phyloP scores from a whole-genome alignment of 306 rosid species.

The Prunus kanzakura region DNA sequence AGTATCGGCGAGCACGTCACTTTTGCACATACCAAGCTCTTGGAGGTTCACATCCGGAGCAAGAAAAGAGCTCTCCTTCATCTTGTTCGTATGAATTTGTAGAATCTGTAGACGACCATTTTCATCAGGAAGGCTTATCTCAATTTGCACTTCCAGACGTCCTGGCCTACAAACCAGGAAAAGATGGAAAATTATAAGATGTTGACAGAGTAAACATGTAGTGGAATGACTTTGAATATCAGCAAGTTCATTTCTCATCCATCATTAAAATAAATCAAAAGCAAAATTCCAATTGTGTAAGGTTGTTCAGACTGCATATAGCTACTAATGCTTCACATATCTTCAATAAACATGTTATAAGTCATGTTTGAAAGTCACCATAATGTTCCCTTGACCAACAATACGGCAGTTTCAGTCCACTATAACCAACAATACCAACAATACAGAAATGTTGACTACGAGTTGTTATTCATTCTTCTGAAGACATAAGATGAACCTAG shows the following conservation, averaged over 20 bases:
- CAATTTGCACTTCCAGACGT: conserved; percentile 96
- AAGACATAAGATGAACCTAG: conserved; percentile 7
- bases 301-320: conserved; percentile 13
- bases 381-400: background rate
- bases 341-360: background rate
- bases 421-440: conserved; percentile 21
- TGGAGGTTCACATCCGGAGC: conserved; percentile 87
- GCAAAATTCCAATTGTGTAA: background rate
- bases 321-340: conserved; percentile 2
- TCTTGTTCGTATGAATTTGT: conserved; percentile 93
- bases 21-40: conserved; percentile 76
- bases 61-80: conserved; percentile 98
- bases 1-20: conserved; percentile 20
- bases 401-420: background rate
- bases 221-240: background rate
- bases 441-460: conserved; percentile 13
- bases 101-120: conserved; percentile 95
- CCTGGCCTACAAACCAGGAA: conserved; percentile 70
- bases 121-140: conserved; percentile 98
- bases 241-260: background rate
- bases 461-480: conserved; percentile 22
- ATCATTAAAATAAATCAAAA: background rate
- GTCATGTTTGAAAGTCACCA: background rate
- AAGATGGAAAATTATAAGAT: conserved; percentile 10
- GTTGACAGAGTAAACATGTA: background rate